Conservation (phyloP, 805 yeast species). For the Lipomyces orientalis region DNA sequence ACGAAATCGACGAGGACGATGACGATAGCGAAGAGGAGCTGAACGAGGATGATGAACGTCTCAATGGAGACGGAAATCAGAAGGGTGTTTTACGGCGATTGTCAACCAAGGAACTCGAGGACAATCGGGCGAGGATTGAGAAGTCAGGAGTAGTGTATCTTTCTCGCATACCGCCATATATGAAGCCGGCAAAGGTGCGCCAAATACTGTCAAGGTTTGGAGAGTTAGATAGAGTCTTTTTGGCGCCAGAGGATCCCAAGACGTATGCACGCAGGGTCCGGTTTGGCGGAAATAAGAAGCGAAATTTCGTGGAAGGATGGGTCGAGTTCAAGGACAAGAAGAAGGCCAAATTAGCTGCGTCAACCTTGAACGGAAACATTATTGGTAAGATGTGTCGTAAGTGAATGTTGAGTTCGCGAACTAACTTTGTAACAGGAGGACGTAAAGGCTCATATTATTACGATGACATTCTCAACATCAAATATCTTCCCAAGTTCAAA, state of each 20-base stretch:
- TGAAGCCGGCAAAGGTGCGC: conserved; percentile 91
- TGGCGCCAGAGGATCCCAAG: conserved; percentile 81
- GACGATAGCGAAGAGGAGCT: conserved; percentile 41
- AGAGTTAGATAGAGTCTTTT: conserved; percentile 79
- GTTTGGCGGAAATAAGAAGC: conserved; percentile 90
- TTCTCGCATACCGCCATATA: conserved; percentile 91
- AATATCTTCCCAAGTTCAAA: conserved; percentile 87
- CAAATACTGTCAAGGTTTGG: conserved; percentile 85
- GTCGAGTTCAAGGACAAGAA: conserved; percentile 83
- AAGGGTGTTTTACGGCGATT: conserved; percentile 23
- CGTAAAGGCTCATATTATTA: conserved; percentile 88
- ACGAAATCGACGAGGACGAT: conserved; percentile 42
- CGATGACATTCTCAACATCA: conserved; percentile 91
- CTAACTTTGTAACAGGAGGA: conserved; percentile 57
- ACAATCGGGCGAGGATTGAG: conserved; percentile 55
- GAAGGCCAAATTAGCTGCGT: conserved; percentile 87
- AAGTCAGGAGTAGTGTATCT: conserved; percentile 92
- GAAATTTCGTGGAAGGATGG: conserved; percentile 94
- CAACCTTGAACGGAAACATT: conserved; percentile 83
- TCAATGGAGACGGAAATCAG: conserved; percentile 38
- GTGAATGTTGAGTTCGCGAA: not conserved
- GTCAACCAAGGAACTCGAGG: conserved; percentile 45
- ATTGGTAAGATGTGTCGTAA: conserved; percentile 50
- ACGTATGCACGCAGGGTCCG: conserved; percentile 71
- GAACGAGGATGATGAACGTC: conserved; percentile 37